phyloP scores from a whole-genome alignment of 2,329 filamentous ascomycete species.

The Tolypocladium sp. region DNA sequence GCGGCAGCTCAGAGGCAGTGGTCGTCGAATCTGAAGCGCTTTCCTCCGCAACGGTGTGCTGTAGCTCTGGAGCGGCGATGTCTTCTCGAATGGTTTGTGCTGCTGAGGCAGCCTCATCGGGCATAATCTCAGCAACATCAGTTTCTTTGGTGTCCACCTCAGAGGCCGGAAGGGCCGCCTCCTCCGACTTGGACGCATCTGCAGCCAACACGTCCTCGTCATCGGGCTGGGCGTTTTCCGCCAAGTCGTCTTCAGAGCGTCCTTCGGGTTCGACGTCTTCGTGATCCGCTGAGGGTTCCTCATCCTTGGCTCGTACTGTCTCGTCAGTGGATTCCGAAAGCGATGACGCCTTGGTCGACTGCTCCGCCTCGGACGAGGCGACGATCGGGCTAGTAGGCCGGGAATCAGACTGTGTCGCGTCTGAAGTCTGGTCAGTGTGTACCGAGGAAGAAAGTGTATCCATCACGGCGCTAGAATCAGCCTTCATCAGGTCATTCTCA shows the following conservation, averaged over 20 bases:
- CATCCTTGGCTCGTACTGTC: slow-evolving; percentile 34
- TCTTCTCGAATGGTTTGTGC: not conserved
- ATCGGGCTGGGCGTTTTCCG: not conserved
- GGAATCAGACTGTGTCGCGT: slow-evolving; percentile 44
- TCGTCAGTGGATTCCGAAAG: slow-evolving; percentile 55
- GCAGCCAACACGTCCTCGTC: not conserved
- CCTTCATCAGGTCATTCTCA: slow-evolving; percentile 28
- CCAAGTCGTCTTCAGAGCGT: not conserved
- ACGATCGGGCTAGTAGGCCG: slow-evolving; percentile 47
- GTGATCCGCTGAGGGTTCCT: slow-evolving; percentile 7
- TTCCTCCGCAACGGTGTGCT: not conserved
- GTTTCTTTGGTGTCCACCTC: not conserved
- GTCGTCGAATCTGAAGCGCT: not conserved
- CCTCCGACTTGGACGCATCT: not conserved
- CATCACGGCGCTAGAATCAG: slow-evolving; percentile 47
- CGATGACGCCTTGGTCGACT: slow-evolving; percentile 55
- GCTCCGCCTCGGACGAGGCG: slow-evolving; percentile 43
- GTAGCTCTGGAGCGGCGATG: not conserved
- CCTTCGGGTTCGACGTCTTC: slow-evolving; percentile 1
- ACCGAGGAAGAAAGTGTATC: slow-evolving; percentile 31
- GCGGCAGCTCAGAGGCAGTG: not conserved
- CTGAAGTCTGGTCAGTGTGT: slow-evolving; percentile 36
- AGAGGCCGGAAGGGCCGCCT: too few relatives aligned
- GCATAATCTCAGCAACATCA: not conserved
- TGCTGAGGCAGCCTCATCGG: not conserved